phyloP scores from a whole-genome alignment of 352 stramenopile species.

The Globisporangium lucens region DNA sequence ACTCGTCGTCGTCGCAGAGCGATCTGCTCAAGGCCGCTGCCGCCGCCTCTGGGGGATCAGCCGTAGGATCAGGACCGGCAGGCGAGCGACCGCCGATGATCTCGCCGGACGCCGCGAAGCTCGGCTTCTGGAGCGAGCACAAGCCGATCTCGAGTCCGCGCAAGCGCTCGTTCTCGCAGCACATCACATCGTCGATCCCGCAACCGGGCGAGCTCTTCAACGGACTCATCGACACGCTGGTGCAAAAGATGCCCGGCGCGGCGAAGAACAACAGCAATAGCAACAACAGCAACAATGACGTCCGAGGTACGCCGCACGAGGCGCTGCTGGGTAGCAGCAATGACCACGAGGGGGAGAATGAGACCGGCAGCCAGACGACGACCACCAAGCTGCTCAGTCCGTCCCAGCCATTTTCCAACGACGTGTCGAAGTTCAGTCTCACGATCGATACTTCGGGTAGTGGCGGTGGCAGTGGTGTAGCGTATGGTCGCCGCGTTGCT shows the following conservation, averaged over 20 bases:
- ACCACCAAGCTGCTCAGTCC: constrained; percentile 1
- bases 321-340: constrained; percentile 25
- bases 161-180: constrained; percentile 70
- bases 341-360: constrained; percentile 4
- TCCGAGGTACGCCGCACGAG: constrained; percentile 27
- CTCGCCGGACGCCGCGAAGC: constrained; percentile 55
- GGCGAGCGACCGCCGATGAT: constrained; percentile 39
- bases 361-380: constrained; percentile 9
- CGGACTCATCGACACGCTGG: constrained; percentile 66
- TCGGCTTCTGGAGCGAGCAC: constrained; percentile 83
- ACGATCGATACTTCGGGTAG: constrained; percentile 45
- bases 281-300: not conserved
- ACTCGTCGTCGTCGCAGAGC: constrained; percentile 41
- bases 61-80: not conserved
- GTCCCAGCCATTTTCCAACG: constrained; percentile 27
- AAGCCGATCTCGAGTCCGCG: constrained; percentile 56
- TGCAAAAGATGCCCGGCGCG: constrained; percentile 50
- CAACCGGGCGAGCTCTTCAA: constrained; percentile 66
- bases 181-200: constrained; percentile 62
- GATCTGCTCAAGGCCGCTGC: constrained; percentile 24
- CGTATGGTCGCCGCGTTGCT: constrained; percentile 12
- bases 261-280: constrained; percentile 27
- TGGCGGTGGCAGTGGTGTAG: not conserved
- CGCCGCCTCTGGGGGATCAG: not conserved
- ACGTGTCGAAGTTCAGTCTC: constrained; percentile 29